Base-by-base conservation (phyloP, 176 grass and related monocot genomes). In the Oryza nivara region DNA sequence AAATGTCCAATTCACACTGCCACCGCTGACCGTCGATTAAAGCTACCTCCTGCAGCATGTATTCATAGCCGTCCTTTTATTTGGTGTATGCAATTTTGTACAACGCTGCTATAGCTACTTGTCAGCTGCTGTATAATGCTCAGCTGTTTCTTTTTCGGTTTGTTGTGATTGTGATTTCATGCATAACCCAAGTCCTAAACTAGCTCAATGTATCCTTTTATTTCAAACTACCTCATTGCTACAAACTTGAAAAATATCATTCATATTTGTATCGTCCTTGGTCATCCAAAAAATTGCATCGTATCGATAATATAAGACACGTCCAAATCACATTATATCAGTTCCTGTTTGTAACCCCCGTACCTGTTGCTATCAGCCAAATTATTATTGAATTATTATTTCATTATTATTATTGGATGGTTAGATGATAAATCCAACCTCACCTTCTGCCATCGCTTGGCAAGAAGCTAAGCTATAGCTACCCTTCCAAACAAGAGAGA, bases 341-440 rank as follows among this genome's bases (percentile, higher is more conserved):
- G 14, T 52, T 20, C 47, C 13, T 15, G 4, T n/a, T 61, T 19
- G 7, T 22, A n/a, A n/a, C 19, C 5, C n/a, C n/a, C n/a, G n/a
- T n/a, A 0, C 56, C 19, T 60, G 65, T 77, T 60, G 35, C 74
- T 45, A 5, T 77, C 74, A 85, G 11, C 20, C 44, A 34, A 38
- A 66, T 78, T 49, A 63, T 40, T 71, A 36, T 38, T 25, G 73
- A 16, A 78, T 41, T 35, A 72, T 78, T 48, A 69, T 40, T 32
- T 0, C 30, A 32, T 32, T 32, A 72, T 78, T 49, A 70, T 40
- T 71, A 36, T 40, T 26, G 73, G 22, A 78, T 41, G 43, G 80
- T 66, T 66, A 45, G 20, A 15, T 80, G 76, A 73, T 43, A 51
- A 73, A 73, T 73, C 43, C 69, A 15, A 52, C 43, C 84, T 41